A percentile compares a stretch with the other conserved stretches of the same genome.
These are phyloP conservation scores for Colletotrichum viniferum DNA, from an alignment of 2,329 filamentous ascomycete species.

Conservation along the genomic window DNA sequence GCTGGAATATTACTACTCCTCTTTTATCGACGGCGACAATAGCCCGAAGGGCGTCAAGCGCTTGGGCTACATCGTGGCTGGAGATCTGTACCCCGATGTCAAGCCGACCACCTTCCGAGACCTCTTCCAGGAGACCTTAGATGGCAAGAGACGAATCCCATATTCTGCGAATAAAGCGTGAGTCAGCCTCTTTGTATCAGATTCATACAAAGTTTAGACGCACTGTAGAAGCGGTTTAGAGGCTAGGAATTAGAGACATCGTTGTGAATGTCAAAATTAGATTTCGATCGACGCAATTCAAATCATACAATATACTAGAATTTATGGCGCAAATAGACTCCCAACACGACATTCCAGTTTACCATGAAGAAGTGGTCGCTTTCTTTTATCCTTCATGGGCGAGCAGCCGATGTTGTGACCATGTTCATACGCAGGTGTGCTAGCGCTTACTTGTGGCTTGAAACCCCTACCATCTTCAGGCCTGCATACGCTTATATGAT, in stretches of 20 bases:
- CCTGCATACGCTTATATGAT: background rate
- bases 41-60: background rate
- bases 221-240: fast-evolving
- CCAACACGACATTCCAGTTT: too few relatives aligned
- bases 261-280: background rate
- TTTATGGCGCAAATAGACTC: too few relatives aligned
- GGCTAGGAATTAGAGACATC: fast-evolving
- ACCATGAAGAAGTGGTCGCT: fast-evolving
- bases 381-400: background rate
- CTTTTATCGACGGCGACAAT: background rate
- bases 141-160: background rate
- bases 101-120: background rate
- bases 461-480: background rate
- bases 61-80: background rate
- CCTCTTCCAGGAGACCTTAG: background rate
- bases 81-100: background rate
- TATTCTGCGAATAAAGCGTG: background rate
- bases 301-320: too few relatives aligned
- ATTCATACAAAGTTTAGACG: background rate
- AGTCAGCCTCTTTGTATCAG: background rate
- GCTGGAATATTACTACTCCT: background rate
- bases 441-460: background rate
- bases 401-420: background rate
- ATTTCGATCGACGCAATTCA: too few relatives aligned
- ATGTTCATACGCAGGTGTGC: fast-evolving